Evolutionary conservation across 75 land plant genomes (phyloP), one percentile per base, ranked within the genome.

Genomic region (Larix kaempferi): DNA sequence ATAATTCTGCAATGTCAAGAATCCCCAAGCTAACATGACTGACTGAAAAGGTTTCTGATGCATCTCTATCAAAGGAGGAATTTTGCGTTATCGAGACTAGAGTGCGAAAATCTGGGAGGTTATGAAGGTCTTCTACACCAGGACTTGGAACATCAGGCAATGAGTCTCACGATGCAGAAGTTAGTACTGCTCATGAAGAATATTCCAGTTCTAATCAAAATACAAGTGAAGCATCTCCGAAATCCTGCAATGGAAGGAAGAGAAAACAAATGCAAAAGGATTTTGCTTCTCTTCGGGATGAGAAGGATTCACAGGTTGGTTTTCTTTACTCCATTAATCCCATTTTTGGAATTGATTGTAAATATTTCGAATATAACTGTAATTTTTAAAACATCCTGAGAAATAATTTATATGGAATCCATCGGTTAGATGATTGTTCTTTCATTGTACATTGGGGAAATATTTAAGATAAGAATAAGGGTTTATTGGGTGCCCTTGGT

Each of bases 151-250:
- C 35, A 29, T 69, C 73, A 19, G 67, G 62, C 5, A 78, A 78
- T 78, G 79, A 78, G 57, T 78, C 79, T 56, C 89, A 84, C 71
- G 94, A 89, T 54, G 86, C 86, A 49, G 85, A 86, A 73, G 77
- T 83, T 37, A 88, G 89, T 74, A 83, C 84, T 78, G 85, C 81
- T 19, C 78, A 76, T 37, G 89, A 88, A 63, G 90, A 77, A 55
- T 84, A 87, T 57, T 87, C 93, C 3, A 81, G 83, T 4, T 83
- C 87, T 33, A 88, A 88, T 27, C 86, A 85, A 73, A 75, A 63
- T 58, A 76, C 75, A 56, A 80, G 77, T 56, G 87, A 60, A 25
- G 65, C 74, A 64, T 79, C 82, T 29, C 22, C 80, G 13, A 79
- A 81, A 61, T 80, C 77, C 12, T 37, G 75, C 35, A 85, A 74